Evolutionary conservation across 257 asterid genomes (phyloP), one percentile per base, ranked within the genome.

Genomic region (Solanum commersonii): DNA sequence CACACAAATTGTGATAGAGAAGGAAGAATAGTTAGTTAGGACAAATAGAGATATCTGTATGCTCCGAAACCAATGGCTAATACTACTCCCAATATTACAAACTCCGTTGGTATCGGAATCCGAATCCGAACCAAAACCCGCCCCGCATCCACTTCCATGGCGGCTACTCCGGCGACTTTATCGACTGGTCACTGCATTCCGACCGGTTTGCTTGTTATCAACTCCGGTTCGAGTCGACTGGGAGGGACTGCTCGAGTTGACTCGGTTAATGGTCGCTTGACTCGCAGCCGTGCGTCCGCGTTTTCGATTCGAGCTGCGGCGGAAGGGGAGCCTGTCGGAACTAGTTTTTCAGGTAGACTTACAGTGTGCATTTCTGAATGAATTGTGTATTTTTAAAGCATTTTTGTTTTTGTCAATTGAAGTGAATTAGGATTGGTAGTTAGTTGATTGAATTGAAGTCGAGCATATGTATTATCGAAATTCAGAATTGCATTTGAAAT

Each of bases 21-120:
- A 5, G 44, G 23, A 20, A 25, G 5, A 23, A 63, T n/a, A 78
- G 37, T 78, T 40, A 78, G 84, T 78, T 78, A 27, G 59, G 13
- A n/a, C 84, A 77, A n/a, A 38, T 18, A 78, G 25, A 2, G 84
- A 77, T 82, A 82, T 49, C 63, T 71, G 84, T 91, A 87, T 85
- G 89, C 89, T 90, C 92, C 89, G 91, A 81, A 91, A 90, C 90
- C 91, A 90, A 87, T 88, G 93, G 93, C 91, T 35, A 40, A 72
- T 81, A 84, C 76, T 77, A 46, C 84, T 60, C n/a, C 85, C 40
- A 82, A 49, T 49, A 82, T 82, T 82, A 76, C 83, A 33, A 87
- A 74, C 46, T 52, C 86, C 33, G 29, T 52, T 56, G 88, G 88
- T 46, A 23, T 88, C 88, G 40, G 86, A 42, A 25, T 81, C 44